A percentile compares a stretch with the other conserved stretches of the same genome.
phyloP scores from a whole-genome alignment of 371 early-diverging fungal genomes.

The Saksenaea oblongispora region DNA sequence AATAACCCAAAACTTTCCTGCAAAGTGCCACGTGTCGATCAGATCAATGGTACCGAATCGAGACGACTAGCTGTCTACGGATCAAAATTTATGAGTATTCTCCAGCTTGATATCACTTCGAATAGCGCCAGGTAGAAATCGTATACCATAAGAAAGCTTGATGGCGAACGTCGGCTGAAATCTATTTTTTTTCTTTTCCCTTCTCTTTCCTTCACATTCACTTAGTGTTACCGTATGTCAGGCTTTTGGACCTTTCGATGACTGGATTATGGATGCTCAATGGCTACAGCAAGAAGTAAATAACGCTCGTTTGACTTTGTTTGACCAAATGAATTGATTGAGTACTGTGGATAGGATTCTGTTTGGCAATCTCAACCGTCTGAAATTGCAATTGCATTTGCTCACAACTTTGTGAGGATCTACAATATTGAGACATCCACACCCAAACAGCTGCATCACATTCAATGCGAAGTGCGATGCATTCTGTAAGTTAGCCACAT shows the following conservation, averaged over 20 bases:
- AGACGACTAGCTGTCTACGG: slow-evolving; percentile 41
- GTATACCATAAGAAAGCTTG: background rate
- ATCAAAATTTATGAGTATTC: slow-evolving; percentile 39
- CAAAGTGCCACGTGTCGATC: slow-evolving; percentile 14
- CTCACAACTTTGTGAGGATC: slow-evolving; percentile 74
- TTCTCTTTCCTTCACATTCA: slow-evolving; percentile 11
- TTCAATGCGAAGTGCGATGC: slow-evolving; percentile 62
- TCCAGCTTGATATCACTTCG: slow-evolving; percentile 15
- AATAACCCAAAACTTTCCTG: background rate
- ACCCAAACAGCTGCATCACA: slow-evolving; percentile 23
- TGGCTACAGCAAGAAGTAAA: slow-evolving; percentile 49
- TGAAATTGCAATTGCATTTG: slow-evolving; percentile 66
- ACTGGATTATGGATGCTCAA: slow-evolving; percentile 76
- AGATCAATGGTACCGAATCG: slow-evolving; percentile 3
- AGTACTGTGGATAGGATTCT: background rate
- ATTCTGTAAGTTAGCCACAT: slow-evolving; percentile 44
- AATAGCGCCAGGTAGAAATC: slow-evolving; percentile 15
- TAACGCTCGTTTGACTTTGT: no score
- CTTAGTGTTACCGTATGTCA: slow-evolving; percentile 12
- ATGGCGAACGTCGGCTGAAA: background rate
- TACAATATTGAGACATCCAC: slow-evolving; percentile 26
- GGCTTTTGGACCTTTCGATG: slow-evolving; percentile 41
- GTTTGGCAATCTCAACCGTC: background rate
- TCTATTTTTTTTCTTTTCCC: slow-evolving; percentile 8
- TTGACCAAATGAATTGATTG: background rate